Evolutionary conservation across 1,139 yeast species (phyloP), one percentile per base, ranked within the genome.

Genomic region (Sugiyamaella xylanicola): DNA sequence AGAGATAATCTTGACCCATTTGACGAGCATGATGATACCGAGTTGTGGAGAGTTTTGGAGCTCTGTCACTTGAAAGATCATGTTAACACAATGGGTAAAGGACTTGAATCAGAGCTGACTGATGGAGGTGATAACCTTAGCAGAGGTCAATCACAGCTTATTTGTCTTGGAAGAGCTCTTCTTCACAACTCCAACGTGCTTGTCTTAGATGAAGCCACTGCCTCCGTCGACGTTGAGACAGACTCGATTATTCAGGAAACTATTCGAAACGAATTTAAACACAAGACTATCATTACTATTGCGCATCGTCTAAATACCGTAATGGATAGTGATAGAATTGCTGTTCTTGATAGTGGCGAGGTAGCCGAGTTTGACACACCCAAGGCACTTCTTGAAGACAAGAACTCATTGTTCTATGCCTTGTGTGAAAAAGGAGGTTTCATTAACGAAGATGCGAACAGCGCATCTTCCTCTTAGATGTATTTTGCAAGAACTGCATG

Each of bases 241-340:
- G 95, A 87, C 64, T 79, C 78, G 59, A 80, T 86, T 55, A 82
- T 87, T 54, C 95, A 87, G 71, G 81, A 83, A 59, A 86, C 95
- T 0, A 86, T 87, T 41, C 75, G 92, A 57, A 67, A 73, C 2
- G 83, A 83, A 63, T 86, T 87, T 67, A 74, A 72, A 48, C 79
- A 84, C 59, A 79, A 85, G 64, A 87, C 95, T 0, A 86, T 87
- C 57, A 71, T 87, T 51, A 87, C 95, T 0, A 86, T 87, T 64
- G 95, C 95, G 0, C 95, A 87, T 65, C 77, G 96, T 57, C 77
- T 89, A 56, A 89, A 87, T 62, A 88, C 96, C 0, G 87, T 89
- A 45, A 74, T 87, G 78, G 93, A 87, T 63, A 84, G 86, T 64
- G 96, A 89, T 65, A 78, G 78, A 56, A 85, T 89, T 43, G 72